phyloP scores from a whole-genome alignment of 306 rosid genomes.

The Fragaria vesca region DNA sequence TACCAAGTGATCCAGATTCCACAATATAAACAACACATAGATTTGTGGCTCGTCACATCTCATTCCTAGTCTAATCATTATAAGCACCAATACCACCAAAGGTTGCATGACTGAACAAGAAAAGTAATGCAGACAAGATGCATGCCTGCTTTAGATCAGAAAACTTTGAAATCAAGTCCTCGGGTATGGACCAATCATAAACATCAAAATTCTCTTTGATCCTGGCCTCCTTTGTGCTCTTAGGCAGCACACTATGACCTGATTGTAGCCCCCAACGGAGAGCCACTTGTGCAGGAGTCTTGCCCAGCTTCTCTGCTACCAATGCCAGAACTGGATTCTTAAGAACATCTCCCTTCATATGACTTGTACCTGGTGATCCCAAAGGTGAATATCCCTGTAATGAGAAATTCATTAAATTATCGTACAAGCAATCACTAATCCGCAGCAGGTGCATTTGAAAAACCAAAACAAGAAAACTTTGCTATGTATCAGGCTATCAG shows the following conservation, averaged over 20 bases:
- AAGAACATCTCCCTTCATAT: slow-evolving; percentile 38
- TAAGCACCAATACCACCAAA: neutral
- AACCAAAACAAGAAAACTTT: neutral
- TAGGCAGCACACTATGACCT: slow-evolving; percentile 73
- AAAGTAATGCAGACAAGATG: neutral
- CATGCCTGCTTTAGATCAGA: slow-evolving; percentile 54
- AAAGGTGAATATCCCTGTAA: slow-evolving; percentile 68
- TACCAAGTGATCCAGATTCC: neutral
- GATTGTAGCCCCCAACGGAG: slow-evolving; percentile 79
- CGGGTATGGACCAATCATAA: slow-evolving; percentile 63
- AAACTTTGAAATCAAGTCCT: slow-evolving; percentile 46
- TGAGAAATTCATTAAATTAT: neutral
- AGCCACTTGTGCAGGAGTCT: slow-evolving; percentile 73
- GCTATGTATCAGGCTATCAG: neutral
- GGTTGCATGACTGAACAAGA: too few relatives aligned
- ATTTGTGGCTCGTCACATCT: neutral
- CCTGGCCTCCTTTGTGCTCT: slow-evolving; percentile 55
- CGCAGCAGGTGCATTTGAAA: neutral
- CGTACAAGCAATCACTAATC: neutral
- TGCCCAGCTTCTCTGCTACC: slow-evolving; percentile 54
- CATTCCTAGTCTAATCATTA: neutral
- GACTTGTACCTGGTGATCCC: slow-evolving; percentile 33
- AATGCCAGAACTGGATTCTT: slow-evolving; percentile 35
- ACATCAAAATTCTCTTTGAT: slow-evolving; percentile 59
- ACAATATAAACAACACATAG: neutral